Conservation (phyloP, 768 basidiomycete genomes). For the Lactarius sp. region DNA sequence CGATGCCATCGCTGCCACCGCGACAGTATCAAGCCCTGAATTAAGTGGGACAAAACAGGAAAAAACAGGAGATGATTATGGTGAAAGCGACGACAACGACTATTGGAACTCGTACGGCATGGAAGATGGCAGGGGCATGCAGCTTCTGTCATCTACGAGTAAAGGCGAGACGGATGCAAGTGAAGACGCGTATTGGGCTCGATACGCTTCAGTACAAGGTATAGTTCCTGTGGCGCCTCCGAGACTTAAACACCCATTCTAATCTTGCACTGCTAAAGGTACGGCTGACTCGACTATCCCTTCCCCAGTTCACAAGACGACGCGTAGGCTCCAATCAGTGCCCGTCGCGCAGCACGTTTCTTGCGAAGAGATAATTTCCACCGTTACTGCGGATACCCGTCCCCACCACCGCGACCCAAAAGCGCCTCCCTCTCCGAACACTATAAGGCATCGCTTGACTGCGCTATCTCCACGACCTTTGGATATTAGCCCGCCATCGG, state of each 20-base stretch:
- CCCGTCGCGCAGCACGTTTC: slow-evolving; percentile 11
- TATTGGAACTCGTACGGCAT: slow-evolving; percentile 68
- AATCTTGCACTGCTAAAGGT: slow-evolving; percentile 37
- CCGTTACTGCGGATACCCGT: slow-evolving; percentile 22
- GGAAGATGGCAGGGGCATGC: slow-evolving; percentile 32
- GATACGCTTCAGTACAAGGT: slow-evolving; percentile 69
- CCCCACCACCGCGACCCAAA: slow-evolving; percentile 25
- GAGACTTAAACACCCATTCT: neutral
- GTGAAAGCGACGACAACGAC: slow-evolving; percentile 39
- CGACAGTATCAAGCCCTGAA: slow-evolving; percentile 3
- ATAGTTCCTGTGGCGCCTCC: slow-evolving; percentile 19
- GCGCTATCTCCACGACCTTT: slow-evolving; percentile 29
- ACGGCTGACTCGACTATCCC: slow-evolving; percentile 69
- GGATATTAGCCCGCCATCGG: neutral
- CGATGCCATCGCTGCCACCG: slow-evolving; percentile 28
- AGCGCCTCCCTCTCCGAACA: slow-evolving; percentile 32
- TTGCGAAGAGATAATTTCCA: slow-evolving; percentile 27
- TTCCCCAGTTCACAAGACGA: slow-evolving; percentile 37
- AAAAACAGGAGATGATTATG: slow-evolving; percentile 30
- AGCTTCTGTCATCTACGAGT: slow-evolving; percentile 22
- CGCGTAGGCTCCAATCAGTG: slow-evolving; percentile 30
- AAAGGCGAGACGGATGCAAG: slow-evolving; percentile 30
- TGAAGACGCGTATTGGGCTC: slow-evolving; percentile 75
- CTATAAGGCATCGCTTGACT: slow-evolving; percentile 29
- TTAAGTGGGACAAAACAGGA: neutral